phyloP scores from a whole-genome alignment of 371 early-diverging fungal genomes.

The Blakeslea trispora region DNA sequence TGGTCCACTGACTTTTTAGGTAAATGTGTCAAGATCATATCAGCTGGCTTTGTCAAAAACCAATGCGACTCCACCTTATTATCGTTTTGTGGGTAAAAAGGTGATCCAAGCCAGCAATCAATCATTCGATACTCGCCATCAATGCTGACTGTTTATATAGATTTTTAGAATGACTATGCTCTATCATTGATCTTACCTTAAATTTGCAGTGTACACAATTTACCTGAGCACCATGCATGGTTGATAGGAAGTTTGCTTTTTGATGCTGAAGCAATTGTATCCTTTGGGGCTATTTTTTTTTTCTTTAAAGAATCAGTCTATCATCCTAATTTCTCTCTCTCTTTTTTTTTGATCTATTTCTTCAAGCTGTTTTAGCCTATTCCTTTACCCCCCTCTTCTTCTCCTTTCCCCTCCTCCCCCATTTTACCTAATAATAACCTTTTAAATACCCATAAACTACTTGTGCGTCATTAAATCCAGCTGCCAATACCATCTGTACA shows the following conservation, averaged over 20 bases:
- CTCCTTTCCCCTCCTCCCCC: background rate
- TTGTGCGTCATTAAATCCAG: constrained; percentile 53
- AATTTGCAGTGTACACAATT: background rate
- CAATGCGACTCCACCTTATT: constrained; percentile 39
- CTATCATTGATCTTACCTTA: too few relatives aligned
- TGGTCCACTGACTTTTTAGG: constrained; percentile 34
- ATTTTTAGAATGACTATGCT: too few relatives aligned
- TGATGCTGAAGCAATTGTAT: constrained; percentile 24
- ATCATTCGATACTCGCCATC: constrained; percentile 64
- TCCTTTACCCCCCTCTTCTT: background rate
- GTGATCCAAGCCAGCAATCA: constrained; percentile 64
- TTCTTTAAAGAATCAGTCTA: constrained; percentile 2
- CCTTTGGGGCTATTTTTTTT: constrained; percentile 35
- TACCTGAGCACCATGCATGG: constrained; percentile 66
- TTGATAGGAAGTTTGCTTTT: constrained; percentile 39
- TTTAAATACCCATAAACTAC: constrained; percentile 60
- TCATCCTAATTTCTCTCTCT: background rate
- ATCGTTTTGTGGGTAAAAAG: constrained; percentile 37
- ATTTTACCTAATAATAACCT: constrained; percentile 34
- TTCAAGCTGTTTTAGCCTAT: background rate
- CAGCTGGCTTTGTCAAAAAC: constrained; percentile 44
- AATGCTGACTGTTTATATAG: constrained; percentile 61
- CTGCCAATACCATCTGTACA: constrained; percentile 57
- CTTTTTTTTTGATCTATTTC: constrained; percentile 1
- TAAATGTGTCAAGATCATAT: constrained; percentile 47